Evolutionary conservation across 768 basidiomycete species (phyloP).

Genomic region (Pleurotus sapidus): DNA sequence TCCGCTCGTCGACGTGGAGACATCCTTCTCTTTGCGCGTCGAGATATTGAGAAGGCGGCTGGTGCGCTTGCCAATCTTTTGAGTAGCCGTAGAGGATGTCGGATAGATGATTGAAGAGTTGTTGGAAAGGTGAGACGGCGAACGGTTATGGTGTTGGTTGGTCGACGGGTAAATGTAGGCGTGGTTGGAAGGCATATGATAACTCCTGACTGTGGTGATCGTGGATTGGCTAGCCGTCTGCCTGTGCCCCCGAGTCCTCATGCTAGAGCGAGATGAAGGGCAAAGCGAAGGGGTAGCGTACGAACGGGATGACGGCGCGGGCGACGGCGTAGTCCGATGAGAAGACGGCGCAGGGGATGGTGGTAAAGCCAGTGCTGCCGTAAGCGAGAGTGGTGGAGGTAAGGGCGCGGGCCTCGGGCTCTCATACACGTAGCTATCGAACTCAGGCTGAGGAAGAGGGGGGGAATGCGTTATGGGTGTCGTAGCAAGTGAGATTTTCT

Average conservation of each 20-base stretch:
- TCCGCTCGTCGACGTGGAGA: no score
- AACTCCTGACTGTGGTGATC: constrained; percentile 4
- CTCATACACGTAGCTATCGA: background rate
- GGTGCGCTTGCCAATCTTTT: no score
- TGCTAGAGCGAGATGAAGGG: background rate
- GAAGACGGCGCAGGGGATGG: background rate
- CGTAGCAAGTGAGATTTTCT: no score
- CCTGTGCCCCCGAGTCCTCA: background rate
- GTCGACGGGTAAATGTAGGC: background rate
- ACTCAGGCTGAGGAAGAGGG: constrained; percentile 2
- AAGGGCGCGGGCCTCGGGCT: constrained; percentile 1
- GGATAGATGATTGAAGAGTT: no score
- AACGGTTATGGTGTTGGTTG: no score
- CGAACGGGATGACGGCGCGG: background rate
- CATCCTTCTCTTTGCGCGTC: no score
- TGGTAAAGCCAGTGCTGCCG: background rate
- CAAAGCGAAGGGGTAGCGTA: background rate
- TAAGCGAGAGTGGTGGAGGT: background rate
- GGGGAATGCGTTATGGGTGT: background rate
- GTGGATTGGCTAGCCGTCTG: constrained; percentile 3
- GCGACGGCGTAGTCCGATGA: background rate
- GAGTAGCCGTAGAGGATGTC: no score
- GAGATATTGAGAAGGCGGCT: no score
- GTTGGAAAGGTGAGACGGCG: no score
- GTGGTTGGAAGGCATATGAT: constrained; percentile 5